phyloP scores from a whole-genome alignment of 768 basidiomycete species.

The Tulasnella sp. region DNA sequence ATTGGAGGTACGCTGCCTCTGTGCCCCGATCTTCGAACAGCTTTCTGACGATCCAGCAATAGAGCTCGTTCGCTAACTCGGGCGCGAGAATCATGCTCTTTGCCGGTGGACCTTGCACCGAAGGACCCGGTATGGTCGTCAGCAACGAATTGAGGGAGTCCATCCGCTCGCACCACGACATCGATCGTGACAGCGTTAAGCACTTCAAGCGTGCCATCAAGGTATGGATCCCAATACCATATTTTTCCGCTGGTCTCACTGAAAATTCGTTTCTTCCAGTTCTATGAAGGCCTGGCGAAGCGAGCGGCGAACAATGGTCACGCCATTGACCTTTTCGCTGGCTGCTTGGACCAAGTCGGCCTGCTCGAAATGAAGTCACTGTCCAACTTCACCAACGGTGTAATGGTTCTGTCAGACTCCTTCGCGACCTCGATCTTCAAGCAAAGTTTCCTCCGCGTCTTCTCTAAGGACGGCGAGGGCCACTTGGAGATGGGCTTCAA shows the following conservation, averaged over 20 bases:
- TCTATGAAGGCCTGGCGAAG: constrained; percentile 91
- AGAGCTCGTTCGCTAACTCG: constrained; percentile 90
- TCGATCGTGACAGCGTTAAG: constrained; percentile 93
- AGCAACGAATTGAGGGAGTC: constrained; percentile 93
- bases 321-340: constrained; percentile 90
- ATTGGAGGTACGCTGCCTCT: constrained; percentile 57
- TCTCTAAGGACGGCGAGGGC: constrained; percentile 89
- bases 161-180: constrained; percentile 97
- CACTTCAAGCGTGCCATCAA: constrained; percentile 96
- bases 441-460: constrained; percentile 90
- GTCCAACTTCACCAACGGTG: constrained; percentile 93
- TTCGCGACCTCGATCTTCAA: constrained; percentile 99
- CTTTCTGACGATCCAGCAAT: not conserved
- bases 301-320: constrained; percentile 93
- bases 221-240: constrained; percentile 45
- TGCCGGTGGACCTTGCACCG: constrained; percentile 90
- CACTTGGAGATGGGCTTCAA: constrained; percentile 97
- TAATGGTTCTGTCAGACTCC: constrained; percentile 92
- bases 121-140: constrained; percentile 96
- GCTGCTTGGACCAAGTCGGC: constrained; percentile 97
- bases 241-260: not conserved
- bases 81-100: constrained; percentile 96
- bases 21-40: not conserved
- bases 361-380: constrained; percentile 95
- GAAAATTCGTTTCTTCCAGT: constrained; percentile 46